Base-by-base conservation (phyloP, 192 early-diverging fungal genomes). In the Linnemannia exigua region DNA sequence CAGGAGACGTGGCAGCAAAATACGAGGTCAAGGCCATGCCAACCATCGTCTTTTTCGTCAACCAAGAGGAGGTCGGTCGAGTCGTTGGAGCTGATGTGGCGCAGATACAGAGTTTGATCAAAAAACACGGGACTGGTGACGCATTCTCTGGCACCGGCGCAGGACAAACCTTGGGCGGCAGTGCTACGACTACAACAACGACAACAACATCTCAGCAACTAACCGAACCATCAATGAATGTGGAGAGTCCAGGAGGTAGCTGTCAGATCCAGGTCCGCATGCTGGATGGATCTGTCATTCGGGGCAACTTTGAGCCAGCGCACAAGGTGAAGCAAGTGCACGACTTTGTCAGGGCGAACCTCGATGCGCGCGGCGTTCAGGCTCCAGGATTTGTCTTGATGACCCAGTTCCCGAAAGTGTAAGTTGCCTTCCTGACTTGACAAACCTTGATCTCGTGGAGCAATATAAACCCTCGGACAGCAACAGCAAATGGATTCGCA, bases 241-340 rank as follows among this genome's bases (percentile, higher is more conserved):
- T 80, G 0, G 84, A 86, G 35, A 75, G 78, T 28, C 84, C 84
- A 22, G 78, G 84, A 19, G 84, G 84, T 7, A 80, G 70, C 63
- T 86, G 84, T 48, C 84, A 86, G 58, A 86, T 86, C 22, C 84
- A 86, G 38, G 63, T 86, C 15, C 77, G 84, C 33, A 52, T 86
- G 6, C 25, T 77, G 41, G 84, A 86, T 47, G 84, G 84, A 9
- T 75, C 78, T 16, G 41, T 71, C 17, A 74, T 86, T 35, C 84
- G 84, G 2, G 84, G 84, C 0, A 35, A 79, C n/a, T 86, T 86
- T 72, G 84, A 86, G 31, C 74, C 84, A 16, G 58, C 69, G 12
- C 84, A 86, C 50, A 76, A 69, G 12, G 17, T 86, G 25, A 74
- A 69, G 58, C 58, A 77, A 25, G 84, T 86, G n/a, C 72, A 77